Evolutionary conservation across 345 rosid species (phyloP).

Genomic region (Angophora floribunda): DNA sequence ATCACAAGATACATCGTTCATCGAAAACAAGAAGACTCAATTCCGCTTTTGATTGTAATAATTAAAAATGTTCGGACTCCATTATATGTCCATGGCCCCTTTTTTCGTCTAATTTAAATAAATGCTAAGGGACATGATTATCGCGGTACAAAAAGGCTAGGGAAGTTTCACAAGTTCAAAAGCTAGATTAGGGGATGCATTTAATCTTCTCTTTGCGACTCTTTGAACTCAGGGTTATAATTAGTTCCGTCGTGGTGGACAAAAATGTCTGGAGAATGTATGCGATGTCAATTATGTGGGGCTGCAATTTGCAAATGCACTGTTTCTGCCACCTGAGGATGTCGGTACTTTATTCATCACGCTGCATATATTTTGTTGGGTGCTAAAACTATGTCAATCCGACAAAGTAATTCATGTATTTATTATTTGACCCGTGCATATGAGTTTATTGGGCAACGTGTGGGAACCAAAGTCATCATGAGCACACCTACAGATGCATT

Average conservation of each 20-base stretch:
- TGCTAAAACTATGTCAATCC: not conserved
- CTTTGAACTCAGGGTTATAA: not conserved
- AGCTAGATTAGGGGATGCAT: not conserved
- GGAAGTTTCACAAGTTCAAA: not conserved
- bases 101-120: not conserved
- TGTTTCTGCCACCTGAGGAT: not conserved
- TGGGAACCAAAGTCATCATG: not conserved
- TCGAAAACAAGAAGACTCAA: fast-evolving
- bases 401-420: not conserved
- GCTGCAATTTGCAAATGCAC: not conserved
- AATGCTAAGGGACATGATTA: not conserved
- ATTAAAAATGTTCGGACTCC: not conserved
- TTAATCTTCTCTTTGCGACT: not conserved
- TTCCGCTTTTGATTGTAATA: not conserved
- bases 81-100: not conserved
- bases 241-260: not conserved
- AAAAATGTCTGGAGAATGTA: not conserved
- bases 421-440: not conserved
- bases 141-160: not conserved
- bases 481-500: not conserved
- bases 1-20: not conserved
- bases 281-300: not conserved
- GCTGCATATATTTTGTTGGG: not conserved
- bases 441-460: not conserved
- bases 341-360: not conserved